Evolutionary conservation across 78 protist genomes (phyloP), one percentile per base, ranked within the genome.

Genomic region (Dictyostelium intermedium): DNA sequence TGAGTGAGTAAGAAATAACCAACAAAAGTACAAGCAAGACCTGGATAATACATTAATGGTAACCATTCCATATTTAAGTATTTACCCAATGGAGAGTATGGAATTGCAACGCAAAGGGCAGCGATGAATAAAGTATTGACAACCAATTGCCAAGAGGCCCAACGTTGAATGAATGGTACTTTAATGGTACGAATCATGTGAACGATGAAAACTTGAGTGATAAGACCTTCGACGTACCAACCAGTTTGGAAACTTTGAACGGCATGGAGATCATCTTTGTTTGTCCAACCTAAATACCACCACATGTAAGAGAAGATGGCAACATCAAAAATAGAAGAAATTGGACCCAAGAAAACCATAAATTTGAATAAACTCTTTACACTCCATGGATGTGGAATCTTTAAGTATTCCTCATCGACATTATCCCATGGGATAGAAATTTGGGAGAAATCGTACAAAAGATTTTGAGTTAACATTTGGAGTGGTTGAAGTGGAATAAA

Each of bases 121-220:
- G 87, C 94, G 11, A 89, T 79, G 86, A 84, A 66, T 10, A 80
- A 9, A 20, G 94, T 89, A 10, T 89, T 89, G 9, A 89, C 79
- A 23, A 60, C 18, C 4, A 89, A 56, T 69, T 89, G 94, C 86
- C 86, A 80, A 20, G 94, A 89, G 11, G 86, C 94, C 94, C 94
- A 89, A 89, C 94, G 94, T 69, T 89, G 94, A 23, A 89, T 3
- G 70, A 89, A 89, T 30, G 94, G 94, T 50, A 89, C 53, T 60
- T 89, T 89, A 27, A 41, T 25, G 25, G 94, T 89, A 89, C 94
- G 94, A 70, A 89, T 89, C 94, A 89, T 89, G n/a, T 89, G 94
- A 3, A 89, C 94, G 8, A 89, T 89, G 82, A 89, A 80, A 23
- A 89, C 94, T 47, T 89, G 94, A 53, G 94, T 89, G 80, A 89